Base-by-base conservation (phyloP, 768 basidiomycete genomes). In the Pleurotus salmoneostramineus region DNA sequence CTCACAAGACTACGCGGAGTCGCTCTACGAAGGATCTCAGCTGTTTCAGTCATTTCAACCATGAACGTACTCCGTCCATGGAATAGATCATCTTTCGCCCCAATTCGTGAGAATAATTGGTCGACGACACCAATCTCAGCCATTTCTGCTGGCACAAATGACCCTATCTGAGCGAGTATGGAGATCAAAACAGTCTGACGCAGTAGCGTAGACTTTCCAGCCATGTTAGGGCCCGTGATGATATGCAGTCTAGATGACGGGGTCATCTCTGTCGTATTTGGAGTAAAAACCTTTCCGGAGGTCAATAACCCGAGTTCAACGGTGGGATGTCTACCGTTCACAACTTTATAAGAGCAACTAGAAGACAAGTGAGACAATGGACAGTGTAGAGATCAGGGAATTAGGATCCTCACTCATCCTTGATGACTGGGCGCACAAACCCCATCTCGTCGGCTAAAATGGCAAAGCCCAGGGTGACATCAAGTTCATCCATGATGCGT, bases 21-120 rank as follows among this genome's bases (percentile, higher is more conserved):
- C 2, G 97, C 95, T 17, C 86, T 83, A 21, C 81, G 78, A 15
- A 99, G 79, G 58, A 99, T 98, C 47, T 94, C 88, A 1, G 93
- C 89, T 0, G 95, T 93, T 73, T 98, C 96, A 34, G 92, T 77
- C 92, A 95, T 95, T 72, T 95, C 93, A n/a, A 95, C 89, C 93
- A 98, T 97, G 70, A 98, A 99, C 0, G 96, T 98, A 65, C 93
- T 95, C 58, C 93, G 75, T 68, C 97, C 95, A 56, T 91, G 83
- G 71, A 93, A 97, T 32, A 99, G 72, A 66, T 99, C 95, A 64
- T 99, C 96, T 68, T 91, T 89, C 2, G 97, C 96, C 0, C 96
- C 97, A 10, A 99, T 83, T 49, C 96, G 82, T n/a, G 93, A 93
- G 70, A 97, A 98, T 5, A 99, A 73, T 62, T 83, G 88, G 72